Evolutionary conservation across 441 rosid genomes (phyloP).

Genomic region (Bruguiera hainesii): DNA sequence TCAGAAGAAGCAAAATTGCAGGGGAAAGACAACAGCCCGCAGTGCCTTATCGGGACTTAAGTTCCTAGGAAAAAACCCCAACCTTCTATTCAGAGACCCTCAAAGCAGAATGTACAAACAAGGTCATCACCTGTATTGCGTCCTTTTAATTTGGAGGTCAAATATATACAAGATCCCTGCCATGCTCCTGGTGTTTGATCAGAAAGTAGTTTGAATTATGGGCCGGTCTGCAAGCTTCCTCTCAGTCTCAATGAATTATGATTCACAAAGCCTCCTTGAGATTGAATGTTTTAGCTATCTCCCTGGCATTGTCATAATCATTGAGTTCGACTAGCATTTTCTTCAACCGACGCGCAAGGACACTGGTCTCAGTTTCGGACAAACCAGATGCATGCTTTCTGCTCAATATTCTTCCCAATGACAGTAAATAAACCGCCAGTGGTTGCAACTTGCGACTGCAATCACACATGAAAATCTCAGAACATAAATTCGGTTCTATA

Average conservation of each 20-base stretch:
- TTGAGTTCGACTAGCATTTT: constrained; percentile 84
- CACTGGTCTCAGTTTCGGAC: constrained; percentile 51
- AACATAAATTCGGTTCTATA: not conserved
- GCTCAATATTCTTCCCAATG: constrained; percentile 53
- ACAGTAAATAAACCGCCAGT: constrained; percentile 65
- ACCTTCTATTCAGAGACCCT: not conserved
- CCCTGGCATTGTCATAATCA: constrained; percentile 82
- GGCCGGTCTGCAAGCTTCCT: not conserved
- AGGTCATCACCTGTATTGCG: not conserved
- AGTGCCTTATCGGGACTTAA: too few species aligned
- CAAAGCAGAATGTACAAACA: not conserved
- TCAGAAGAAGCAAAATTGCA: too few species aligned
- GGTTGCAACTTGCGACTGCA: constrained; percentile 71
- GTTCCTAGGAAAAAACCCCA: not conserved
- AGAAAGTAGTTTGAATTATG: not conserved
- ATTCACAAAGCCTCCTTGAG: constrained; percentile 82
- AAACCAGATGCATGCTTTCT: constrained; percentile 56
- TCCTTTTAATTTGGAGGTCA: constrained; percentile 3
- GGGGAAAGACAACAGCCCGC: too few species aligned
- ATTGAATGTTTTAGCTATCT: constrained; percentile 60
- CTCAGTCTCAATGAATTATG: not conserved
- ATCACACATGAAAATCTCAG: not conserved
- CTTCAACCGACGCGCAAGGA: constrained; percentile 84
- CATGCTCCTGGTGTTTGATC: not conserved
- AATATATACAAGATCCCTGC: not conserved